These are phyloP conservation scores for Epichloe amarillans DNA, from an alignment of 2,329 filamentous ascomycete species.

Conservation along the genomic window DNA sequence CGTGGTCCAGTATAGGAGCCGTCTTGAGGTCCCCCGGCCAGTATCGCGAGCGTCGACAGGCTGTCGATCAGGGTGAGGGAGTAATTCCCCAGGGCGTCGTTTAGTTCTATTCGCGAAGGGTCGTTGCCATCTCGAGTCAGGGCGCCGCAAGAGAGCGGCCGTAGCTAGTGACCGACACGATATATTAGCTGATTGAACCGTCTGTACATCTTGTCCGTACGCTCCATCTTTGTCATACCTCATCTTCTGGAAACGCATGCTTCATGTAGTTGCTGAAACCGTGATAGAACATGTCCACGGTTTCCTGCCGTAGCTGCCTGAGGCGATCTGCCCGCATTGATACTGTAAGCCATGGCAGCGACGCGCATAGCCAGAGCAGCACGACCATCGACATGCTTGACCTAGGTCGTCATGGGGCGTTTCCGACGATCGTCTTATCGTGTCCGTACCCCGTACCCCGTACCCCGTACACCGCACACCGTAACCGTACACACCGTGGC, in stretches of 20 bases:
- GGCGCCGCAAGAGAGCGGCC: constrained; percentile 72
- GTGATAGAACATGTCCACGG: constrained; percentile 84
- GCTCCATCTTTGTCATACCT: constrained; percentile 31
- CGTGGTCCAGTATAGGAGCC: constrained; percentile 23
- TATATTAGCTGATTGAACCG: constrained; percentile 1
- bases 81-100: constrained; percentile 95
- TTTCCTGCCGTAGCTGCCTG: constrained; percentile 42
- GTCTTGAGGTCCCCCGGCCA: constrained; percentile 56
- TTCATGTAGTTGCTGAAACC: constrained; percentile 92
- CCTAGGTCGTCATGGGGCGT: constrained; percentile 3
- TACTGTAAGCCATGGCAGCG: constrained; percentile 28
- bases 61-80: constrained; percentile 92
- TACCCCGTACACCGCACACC: too few relatives aligned
- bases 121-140: constrained; percentile 73
- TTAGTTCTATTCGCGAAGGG: constrained; percentile 70
- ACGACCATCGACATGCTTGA: constrained; percentile 16
- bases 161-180: constrained; percentile 38
- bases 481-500: neutral
- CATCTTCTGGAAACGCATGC: constrained; percentile 90
- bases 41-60: constrained; percentile 81
- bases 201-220: neutral
- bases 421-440: neutral
- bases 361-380: constrained; percentile 14
- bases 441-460: too few relatives aligned
- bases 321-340: constrained; percentile 45